Percentiles rank a stretch among this genome's conserved stretches.
Evolutionary conservation across 2,329 filamentous ascomycete genomes (phyloP).

Genomic region (Penicillium sp.): DNA sequence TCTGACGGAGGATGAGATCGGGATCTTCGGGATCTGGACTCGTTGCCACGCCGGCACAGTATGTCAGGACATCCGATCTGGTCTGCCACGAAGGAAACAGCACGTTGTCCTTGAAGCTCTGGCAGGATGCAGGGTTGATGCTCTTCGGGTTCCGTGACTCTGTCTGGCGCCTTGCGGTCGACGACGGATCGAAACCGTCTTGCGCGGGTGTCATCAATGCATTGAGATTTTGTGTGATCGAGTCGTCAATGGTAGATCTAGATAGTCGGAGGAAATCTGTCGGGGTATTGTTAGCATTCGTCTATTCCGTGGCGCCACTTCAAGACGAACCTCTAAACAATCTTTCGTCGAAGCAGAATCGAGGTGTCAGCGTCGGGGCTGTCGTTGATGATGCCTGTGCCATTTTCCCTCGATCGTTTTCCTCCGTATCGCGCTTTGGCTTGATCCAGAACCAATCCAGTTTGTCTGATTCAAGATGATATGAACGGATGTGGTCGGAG

Average conservation of each 20-base stretch:
- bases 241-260: conserved; percentile 83
- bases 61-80: conserved; percentile 79
- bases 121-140: conserved; percentile 66
- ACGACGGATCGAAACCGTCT: conserved; percentile 73
- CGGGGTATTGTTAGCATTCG: conserved; percentile 60
- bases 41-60: conserved; percentile 85
- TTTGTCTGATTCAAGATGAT: conserved; percentile 21
- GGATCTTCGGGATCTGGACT: conserved; percentile 86
- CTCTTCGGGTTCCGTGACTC: conserved; percentile 51
- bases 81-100: conserved; percentile 88
- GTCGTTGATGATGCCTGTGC: conserved; percentile 39
- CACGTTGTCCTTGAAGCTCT: conserved; percentile 71
- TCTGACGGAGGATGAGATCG: conserved; percentile 67
- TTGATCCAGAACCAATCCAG: conserved; percentile 45
- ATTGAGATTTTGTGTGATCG: conserved; percentile 90
- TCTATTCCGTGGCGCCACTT: background rate
- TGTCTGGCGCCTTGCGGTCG: conserved; percentile 66
- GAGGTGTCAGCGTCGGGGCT: conserved; percentile 63
- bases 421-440: conserved; percentile 24
- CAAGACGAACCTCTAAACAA: conserved; percentile 63
- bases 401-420: conserved; percentile 36
- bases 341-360: conserved; percentile 75
- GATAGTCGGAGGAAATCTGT: conserved; percentile 89
- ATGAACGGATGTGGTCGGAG: background rate
- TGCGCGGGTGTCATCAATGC: conserved; percentile 75